These are phyloP conservation scores for Medicago ruthenica DNA, from an alignment of 306 rosid species.

Conservation along the genomic window DNA sequence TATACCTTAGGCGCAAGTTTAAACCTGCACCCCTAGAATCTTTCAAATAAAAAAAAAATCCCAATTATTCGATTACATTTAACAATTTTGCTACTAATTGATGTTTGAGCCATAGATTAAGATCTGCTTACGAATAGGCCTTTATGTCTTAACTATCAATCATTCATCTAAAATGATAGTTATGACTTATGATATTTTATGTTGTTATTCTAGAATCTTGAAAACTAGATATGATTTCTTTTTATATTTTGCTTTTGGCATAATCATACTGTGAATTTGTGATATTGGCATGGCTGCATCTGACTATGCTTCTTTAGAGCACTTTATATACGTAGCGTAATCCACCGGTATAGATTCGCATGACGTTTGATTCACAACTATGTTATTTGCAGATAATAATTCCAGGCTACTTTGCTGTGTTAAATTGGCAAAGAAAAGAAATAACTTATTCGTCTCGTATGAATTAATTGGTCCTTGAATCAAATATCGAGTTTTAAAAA, in stretches of 20 bases:
- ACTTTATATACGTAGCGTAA: background rate
- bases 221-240: constrained; percentile 4
- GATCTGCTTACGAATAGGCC: background rate
- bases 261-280: background rate
- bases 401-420: no score
- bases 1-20: no score
- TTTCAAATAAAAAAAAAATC: no score
- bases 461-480: no score
- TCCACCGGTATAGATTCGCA: constrained; percentile 11
- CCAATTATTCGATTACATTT: no score
- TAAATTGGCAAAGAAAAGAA: no score
- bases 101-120: no score
- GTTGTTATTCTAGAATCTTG: constrained; percentile 9
- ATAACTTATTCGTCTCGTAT: no score
- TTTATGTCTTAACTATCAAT: background rate
- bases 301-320: constrained; percentile 4
- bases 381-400: background rate
- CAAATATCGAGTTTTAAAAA: no score
- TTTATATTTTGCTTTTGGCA: constrained; percentile 10
- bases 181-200: background rate
- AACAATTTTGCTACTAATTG: no score
- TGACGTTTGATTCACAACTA: constrained; percentile 30
- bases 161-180: background rate
- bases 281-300: background rate
- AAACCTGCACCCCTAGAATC: no score